Percentiles rank a stretch among this genome's conserved stretches.
Evolutionary conservation across 1,139 yeast species (phyloP).

Genomic region (Suhomyces bokatorum): DNA sequence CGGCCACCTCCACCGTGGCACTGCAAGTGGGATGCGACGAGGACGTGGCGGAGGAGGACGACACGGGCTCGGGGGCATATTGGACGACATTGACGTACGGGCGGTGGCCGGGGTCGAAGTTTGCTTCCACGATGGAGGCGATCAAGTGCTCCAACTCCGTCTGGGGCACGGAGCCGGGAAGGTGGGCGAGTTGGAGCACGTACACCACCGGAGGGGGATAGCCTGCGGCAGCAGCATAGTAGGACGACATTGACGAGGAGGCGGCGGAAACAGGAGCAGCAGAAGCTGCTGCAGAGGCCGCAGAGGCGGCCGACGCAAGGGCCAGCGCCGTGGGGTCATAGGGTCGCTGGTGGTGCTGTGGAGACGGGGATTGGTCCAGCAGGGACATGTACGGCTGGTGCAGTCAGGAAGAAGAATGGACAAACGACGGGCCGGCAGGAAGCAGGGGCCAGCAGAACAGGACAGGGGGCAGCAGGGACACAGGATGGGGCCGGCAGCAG

Average conservation of each 20-base stretch:
- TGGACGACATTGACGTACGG: conserved; percentile 6
- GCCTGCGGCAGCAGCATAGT: too few relatives aligned
- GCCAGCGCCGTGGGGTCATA: conserved; percentile 30
- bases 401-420: background rate
- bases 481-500: background rate
- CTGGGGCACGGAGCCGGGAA: conserved; percentile 16
- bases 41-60: background rate
- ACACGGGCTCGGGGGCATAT: conserved; percentile 5
- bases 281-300: background rate
- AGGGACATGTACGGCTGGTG: conserved; percentile 5
- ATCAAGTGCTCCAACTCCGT: conserved; percentile 18
- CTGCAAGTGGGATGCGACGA: too few relatives aligned
- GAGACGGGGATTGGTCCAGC: conserved; percentile 1
- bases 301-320: conserved; percentile 20
- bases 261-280: background rate
- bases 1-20: conserved; percentile 17
- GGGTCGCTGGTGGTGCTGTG: conserved; percentile 7
- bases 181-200: conserved; percentile 2
- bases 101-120: conserved; percentile 10
- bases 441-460: background rate
- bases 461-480: background rate
- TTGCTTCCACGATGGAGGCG: conserved; percentile 18
- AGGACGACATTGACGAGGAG: too few relatives aligned
- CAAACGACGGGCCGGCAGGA: background rate
- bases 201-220: background rate